These are phyloP conservation scores for Dendrocalamus latiflorus DNA, from an alignment of 202 grass and related monocot species.

Conservation along the genomic window DNA sequence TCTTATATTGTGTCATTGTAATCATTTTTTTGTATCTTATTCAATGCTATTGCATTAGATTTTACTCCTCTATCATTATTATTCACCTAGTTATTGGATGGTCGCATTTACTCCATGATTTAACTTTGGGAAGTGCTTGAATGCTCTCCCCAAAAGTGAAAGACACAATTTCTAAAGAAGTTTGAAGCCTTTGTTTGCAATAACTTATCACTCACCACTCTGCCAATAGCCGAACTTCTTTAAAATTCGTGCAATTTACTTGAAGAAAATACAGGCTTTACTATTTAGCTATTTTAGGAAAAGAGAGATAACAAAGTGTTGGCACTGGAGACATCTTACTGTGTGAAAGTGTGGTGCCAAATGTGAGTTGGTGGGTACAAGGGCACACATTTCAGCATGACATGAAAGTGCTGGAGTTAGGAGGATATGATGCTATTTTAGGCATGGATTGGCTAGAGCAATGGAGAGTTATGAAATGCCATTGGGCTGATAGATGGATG, in stretches of 20 bases:
- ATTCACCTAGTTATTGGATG: not conserved
- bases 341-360: no score
- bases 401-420: no score
- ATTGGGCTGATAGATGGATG: no score
- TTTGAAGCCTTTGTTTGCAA: not conserved
- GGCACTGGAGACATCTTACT: no score
- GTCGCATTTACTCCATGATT: not conserved
- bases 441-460: no score
- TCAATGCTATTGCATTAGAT: slow-evolving; percentile 1
- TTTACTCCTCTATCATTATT: not conserved
- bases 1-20: not conserved
- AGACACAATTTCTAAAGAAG: not conserved
- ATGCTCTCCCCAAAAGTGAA: not conserved
- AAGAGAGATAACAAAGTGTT: not conserved
- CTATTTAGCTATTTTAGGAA: not conserved
- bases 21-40: not conserved
- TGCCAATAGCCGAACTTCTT: not conserved
- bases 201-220: not conserved
- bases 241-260: not conserved
- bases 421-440: no score
- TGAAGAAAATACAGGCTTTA: not conserved
- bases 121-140: not conserved
- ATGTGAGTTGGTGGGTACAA: no score
- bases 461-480: no score
- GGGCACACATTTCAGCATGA: no score